phyloP scores from a whole-genome alignment of 306 rosid genomes.

The Cucurbita pepo region DNA sequence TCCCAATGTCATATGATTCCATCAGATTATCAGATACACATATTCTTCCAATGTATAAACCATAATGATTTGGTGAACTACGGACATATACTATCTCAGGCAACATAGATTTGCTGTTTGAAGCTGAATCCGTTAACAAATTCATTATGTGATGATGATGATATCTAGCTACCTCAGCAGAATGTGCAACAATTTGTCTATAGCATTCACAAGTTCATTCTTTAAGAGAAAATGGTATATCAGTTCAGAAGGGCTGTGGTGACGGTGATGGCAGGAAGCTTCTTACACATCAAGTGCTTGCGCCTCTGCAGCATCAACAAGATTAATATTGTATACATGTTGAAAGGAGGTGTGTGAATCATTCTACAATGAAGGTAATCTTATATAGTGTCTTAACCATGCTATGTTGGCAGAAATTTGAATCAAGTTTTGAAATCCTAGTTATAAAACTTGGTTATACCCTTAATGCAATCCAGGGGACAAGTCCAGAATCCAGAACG shows the following conservation, averaged over 20 bases:
- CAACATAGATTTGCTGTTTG: not conserved
- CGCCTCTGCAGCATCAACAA: slow-evolving; percentile 75
- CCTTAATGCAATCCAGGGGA: not conserved
- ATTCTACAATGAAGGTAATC: slow-evolving; percentile 74
- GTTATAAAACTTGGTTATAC: not conserved
- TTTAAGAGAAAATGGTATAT: slow-evolving; percentile 18
- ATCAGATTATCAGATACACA: not conserved
- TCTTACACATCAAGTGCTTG: slow-evolving; percentile 81
- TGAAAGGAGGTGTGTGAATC: slow-evolving; percentile 71
- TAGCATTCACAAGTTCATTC: slow-evolving; percentile 11
- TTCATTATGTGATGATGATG: not conserved
- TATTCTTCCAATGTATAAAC: not conserved
- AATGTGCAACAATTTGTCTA: slow-evolving; percentile 10
- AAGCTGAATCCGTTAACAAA: not conserved
- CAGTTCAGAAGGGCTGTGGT: slow-evolving; percentile 23
- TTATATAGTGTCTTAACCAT: not conserved
- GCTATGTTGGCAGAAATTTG: no score
- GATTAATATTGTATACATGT: slow-evolving; percentile 64
- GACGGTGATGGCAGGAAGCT: slow-evolving; percentile 29
- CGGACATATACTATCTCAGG: not conserved
- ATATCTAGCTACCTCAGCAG: slow-evolving; percentile 13
- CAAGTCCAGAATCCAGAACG: not conserved
- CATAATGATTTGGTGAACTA: not conserved
- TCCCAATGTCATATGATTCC: not conserved
- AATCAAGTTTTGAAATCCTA: not conserved